These are phyloP conservation scores for Sisymbrium irio DNA, from an alignment of 345 rosid species.

Conservation along the genomic window DNA sequence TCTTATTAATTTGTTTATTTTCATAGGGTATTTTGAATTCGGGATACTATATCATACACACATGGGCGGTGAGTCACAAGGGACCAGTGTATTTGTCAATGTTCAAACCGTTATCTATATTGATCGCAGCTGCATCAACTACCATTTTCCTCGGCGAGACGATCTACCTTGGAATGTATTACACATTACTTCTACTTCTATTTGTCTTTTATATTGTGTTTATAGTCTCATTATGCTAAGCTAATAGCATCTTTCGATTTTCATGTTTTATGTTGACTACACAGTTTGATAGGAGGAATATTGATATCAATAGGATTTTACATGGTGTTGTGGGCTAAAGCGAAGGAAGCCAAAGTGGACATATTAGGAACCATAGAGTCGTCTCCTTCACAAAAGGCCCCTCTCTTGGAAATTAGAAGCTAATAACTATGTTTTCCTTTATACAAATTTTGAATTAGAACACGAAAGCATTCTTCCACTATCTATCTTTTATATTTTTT, in stretches of 20 bases:
- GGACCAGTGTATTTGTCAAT: slow-evolving; percentile 47
- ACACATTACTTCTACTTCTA: background rate
- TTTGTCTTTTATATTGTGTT: background rate
- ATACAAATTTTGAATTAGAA: background rate
- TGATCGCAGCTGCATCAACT: slow-evolving; percentile 39
- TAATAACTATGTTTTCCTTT: background rate
- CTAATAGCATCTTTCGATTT: background rate
- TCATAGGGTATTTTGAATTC: slow-evolving; percentile 54
- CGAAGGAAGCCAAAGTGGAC: slow-evolving; percentile 50
- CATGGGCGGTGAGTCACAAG: slow-evolving; percentile 34
- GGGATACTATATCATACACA: slow-evolving; percentile 37
- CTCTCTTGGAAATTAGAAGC: slow-evolving; percentile 49
- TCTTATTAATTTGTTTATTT: background rate
- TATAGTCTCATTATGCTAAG: background rate
- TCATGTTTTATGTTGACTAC: background rate
- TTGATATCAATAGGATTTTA: slow-evolving; percentile 72
- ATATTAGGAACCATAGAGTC: slow-evolving; percentile 19
- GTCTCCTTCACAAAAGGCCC: slow-evolving; percentile 40
- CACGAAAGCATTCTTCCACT: background rate
- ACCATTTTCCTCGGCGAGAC: slow-evolving; percentile 41
- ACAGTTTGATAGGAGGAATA: slow-evolving; percentile 67
- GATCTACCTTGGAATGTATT: slow-evolving; percentile 36
- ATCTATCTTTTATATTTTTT: background rate
- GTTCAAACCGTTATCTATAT: slow-evolving; percentile 43
- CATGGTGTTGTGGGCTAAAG: slow-evolving; percentile 82